These are phyloP conservation scores for Cladosporium sp. DNA, from an alignment of 2,329 filamentous ascomycete species.

Conservation along the genomic window DNA sequence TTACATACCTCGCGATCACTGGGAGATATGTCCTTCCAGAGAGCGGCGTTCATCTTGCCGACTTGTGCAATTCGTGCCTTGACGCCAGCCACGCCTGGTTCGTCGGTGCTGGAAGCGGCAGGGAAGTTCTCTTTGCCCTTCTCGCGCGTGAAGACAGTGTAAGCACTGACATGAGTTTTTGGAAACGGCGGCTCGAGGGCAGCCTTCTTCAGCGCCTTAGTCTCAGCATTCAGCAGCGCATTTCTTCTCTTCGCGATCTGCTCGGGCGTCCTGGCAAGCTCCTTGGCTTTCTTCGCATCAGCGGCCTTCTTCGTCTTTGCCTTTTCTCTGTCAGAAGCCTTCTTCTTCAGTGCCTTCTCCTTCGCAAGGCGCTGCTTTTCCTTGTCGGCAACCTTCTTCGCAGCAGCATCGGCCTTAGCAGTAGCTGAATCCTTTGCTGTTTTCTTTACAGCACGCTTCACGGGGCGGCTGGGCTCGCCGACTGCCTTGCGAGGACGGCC, in stretches of 20 bases:
- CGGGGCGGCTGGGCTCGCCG: conserved; percentile 27
- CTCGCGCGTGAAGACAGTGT: conserved; percentile 23
- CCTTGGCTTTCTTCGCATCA: conserved; percentile 6
- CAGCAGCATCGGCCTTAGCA: conserved; percentile 17
- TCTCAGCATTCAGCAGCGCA: conserved; percentile 18
- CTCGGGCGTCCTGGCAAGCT: conserved; percentile 14
- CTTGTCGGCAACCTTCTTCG: conserved; percentile 20
- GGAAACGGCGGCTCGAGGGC: conserved; percentile 34
- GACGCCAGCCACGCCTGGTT: not conserved
- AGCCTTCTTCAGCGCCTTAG: conserved; percentile 33
- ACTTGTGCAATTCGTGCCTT: conserved; percentile 26
- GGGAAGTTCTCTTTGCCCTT: not conserved
- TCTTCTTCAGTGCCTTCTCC: conserved; percentile 11
- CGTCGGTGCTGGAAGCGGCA: too few species aligned
- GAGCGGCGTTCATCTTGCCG: conserved; percentile 33
- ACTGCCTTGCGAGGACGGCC: conserved; percentile 30
- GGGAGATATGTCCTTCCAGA: conserved; percentile 45
- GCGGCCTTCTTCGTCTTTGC: conserved; percentile 26
- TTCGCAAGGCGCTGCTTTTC: conserved; percentile 13
- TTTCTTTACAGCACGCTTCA: conserved; percentile 29
- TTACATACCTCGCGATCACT: conserved; percentile 43
- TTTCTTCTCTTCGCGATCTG: conserved; percentile 13
- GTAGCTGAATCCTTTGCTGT: conserved; percentile 17
- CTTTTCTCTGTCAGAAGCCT: not conserved
- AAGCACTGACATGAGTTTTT: conserved; percentile 15